Percentiles rank a stretch among this genome's conserved stretches.
Evolutionary conservation across 768 basidiomycete genomes (phyloP).

Genomic region (Leccinum imitatum): DNA sequence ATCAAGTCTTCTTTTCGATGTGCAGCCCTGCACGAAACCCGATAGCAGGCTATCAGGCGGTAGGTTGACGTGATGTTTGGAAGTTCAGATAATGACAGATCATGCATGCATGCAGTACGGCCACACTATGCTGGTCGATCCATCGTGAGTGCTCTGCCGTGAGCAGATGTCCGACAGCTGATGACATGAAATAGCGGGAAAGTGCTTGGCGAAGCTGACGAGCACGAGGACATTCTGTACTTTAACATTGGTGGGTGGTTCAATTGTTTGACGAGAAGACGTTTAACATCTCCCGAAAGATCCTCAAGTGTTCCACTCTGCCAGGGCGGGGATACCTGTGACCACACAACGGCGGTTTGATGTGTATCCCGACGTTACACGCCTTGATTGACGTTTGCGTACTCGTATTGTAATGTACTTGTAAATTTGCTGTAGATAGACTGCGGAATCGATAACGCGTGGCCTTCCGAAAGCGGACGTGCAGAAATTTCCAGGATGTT

Average conservation of each 20-base stretch:
- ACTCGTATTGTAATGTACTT: not conserved
- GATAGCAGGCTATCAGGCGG: constrained; percentile 84
- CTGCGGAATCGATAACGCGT: not conserved
- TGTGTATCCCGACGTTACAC: constrained; percentile 74
- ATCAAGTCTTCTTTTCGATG: constrained; percentile 95
- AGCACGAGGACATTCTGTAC: constrained; percentile 77
- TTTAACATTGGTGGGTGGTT: constrained; percentile 71
- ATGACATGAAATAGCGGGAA: constrained; percentile 54
- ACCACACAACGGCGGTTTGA: constrained; percentile 89
- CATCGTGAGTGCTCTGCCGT: constrained; percentile 56
- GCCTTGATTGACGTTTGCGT: not conserved
- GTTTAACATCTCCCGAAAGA: constrained; percentile 43
- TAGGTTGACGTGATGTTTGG: constrained; percentile 35
- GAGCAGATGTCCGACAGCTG: constrained; percentile 3
- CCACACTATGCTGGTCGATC: constrained; percentile 89
- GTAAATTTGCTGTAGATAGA: not conserved
- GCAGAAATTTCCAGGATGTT: constrained; percentile 35
- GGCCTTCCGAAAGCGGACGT: constrained; percentile 22
- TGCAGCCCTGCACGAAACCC: constrained; percentile 91
- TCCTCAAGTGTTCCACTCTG: constrained; percentile 58
- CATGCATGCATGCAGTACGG: constrained; percentile 63
- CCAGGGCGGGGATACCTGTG: constrained; percentile 87
- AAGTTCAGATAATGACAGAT: not conserved
- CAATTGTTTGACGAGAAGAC: not conserved
- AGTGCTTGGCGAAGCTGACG: constrained; percentile 69